Percentiles rank a stretch among this genome's conserved stretches.
Evolutionary conservation across 202 grass and related monocot genomes (phyloP).

Genomic region (Panicum hallii): DNA sequence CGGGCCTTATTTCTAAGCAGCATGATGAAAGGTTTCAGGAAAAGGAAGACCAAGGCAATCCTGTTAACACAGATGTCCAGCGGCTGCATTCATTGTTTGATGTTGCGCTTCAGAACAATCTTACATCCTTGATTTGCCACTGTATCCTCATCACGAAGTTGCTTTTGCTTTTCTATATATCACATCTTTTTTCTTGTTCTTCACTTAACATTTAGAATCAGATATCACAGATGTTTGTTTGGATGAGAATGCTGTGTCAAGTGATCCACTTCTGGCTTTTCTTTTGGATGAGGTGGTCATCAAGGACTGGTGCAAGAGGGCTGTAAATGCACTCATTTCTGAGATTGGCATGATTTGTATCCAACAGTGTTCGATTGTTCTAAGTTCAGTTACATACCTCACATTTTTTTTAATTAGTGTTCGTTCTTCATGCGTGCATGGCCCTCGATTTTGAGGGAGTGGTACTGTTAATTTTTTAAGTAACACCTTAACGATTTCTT

Average conservation of each 20-base stretch:
- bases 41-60: slow-evolving; percentile 66
- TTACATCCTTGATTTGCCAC: slow-evolving; percentile 88
- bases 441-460: slow-evolving; percentile 36
- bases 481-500: slow-evolving; percentile 60
- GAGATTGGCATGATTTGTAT: slow-evolving; percentile 74
- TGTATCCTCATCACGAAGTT: slow-evolving; percentile 75
- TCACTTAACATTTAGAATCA: slow-evolving; percentile 73
- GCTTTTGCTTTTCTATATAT: slow-evolving; percentile 29
- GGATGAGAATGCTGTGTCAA: slow-evolving; percentile 96
- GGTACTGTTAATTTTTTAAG: slow-evolving; percentile 20
- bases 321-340: slow-evolving; percentile 59
- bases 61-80: slow-evolving; percentile 71
- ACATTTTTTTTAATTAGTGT: slow-evolving; percentile 7
- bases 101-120: slow-evolving; percentile 89
- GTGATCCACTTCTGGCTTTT: slow-evolving; percentile 96
- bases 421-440: slow-evolving; percentile 13
- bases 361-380: slow-evolving; percentile 50
- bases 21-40: slow-evolving; percentile 94
- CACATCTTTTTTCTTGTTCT: slow-evolving; percentile 32
- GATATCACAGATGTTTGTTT: slow-evolving; percentile 97
- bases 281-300: slow-evolving; percentile 98
- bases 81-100: slow-evolving; percentile 89
- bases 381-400: slow-evolving; percentile 14
- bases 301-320: slow-evolving; percentile 96
- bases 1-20: slow-evolving; percentile 81